Base-by-base conservation (phyloP, 2,329 filamentous ascomycete genomes). In the Polychaeton citri region DNA sequence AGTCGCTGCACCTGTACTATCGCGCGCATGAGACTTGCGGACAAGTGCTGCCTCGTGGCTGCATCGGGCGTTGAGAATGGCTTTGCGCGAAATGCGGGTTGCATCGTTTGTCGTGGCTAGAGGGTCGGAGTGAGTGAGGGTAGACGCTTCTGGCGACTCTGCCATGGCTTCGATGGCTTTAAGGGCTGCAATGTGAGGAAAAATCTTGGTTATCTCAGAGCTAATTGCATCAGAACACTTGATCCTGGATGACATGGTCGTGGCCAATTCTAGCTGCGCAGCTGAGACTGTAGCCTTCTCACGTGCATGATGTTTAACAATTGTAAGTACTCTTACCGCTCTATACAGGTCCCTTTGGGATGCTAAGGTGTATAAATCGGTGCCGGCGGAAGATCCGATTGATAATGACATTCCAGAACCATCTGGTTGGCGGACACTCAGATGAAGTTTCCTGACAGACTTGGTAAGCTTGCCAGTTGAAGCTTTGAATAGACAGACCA, bases 1-100 rank as follows among this genome's bases (percentile, higher is more conserved):
- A 3, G 43, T 49, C 16, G 50, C 44, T 4, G 45, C 38, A 30
- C 49, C 47, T 7, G 48, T 38, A 24, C 38, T 42, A 32, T 50
- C 43, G 18, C 45, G 41, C 18, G 53, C 45, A 8, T 58, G 52
- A 10, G 58, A 46, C n/a, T 49, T 56, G 72, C 78, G 85, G n/a
- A 81, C 73, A 2, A 87, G 69, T 2, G 76, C 69, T 17, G 75
- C 81, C 46, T 74, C 76, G 58, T 85, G 79, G 20, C 71, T 68
- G 52, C 81, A 74, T 0, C 79, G 79, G 21, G 76, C 71, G 39
- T 67, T 65, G 3, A 76, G 65, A 7, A 78, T 69, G 0, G 69
- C 63, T 2, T 69, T 64, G 50, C 81, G 74, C 30, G 70, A 64
- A 2, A 76, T 60, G 18, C 69, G 66, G 39, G 79, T 74, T 1